These are phyloP conservation scores for Tolypocladium inflatum DNA, from an alignment of 2,329 filamentous ascomycete genomes.

Conservation along the genomic window DNA sequence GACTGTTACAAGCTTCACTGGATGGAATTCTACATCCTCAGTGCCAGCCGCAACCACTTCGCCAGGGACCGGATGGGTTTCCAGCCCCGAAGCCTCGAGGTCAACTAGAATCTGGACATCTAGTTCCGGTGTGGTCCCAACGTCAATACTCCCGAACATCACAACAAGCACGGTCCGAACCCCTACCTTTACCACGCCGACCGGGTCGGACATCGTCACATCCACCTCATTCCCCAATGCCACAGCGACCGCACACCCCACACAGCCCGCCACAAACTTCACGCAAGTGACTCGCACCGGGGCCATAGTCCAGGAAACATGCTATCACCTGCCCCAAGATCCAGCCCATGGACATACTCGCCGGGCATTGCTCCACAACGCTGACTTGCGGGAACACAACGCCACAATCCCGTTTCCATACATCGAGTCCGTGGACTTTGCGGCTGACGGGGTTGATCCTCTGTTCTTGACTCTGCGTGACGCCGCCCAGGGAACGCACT, in stretches of 20 bases:
- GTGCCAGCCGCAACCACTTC: too few relatives aligned
- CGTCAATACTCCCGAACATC: too few relatives aligned
- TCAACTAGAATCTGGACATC: too few relatives aligned
- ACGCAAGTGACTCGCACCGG: slow-evolving; percentile 21
- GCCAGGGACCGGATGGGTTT: too few relatives aligned
- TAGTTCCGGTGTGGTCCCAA: too few relatives aligned
- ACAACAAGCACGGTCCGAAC: too few relatives aligned
- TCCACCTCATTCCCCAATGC: slow-evolving; percentile 1
- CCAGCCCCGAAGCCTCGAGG: too few relatives aligned
- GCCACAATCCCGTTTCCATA: slow-evolving; percentile 23
- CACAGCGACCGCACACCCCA: slow-evolving; percentile 2
- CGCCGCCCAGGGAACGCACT: slow-evolving; percentile 14
- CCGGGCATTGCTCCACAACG: slow-evolving; percentile 21
- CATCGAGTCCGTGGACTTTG: slow-evolving; percentile 26
- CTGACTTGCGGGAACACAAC: slow-evolving; percentile 17
- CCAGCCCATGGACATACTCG: slow-evolving; percentile 11
- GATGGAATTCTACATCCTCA: too few relatives aligned
- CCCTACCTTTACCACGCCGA: too few relatives aligned
- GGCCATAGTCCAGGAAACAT: slow-evolving; percentile 16
- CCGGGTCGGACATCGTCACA: background rate
- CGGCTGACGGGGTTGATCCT: slow-evolving; percentile 19
- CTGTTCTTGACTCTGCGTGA: slow-evolving; percentile 23
- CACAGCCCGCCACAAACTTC: slow-evolving; percentile 19
- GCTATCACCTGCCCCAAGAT: slow-evolving; percentile 17
- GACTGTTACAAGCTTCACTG: too few relatives aligned